These are phyloP conservation scores for Misopates orontium DNA, from an alignment of 257 asterid species.

Conservation along the genomic window DNA sequence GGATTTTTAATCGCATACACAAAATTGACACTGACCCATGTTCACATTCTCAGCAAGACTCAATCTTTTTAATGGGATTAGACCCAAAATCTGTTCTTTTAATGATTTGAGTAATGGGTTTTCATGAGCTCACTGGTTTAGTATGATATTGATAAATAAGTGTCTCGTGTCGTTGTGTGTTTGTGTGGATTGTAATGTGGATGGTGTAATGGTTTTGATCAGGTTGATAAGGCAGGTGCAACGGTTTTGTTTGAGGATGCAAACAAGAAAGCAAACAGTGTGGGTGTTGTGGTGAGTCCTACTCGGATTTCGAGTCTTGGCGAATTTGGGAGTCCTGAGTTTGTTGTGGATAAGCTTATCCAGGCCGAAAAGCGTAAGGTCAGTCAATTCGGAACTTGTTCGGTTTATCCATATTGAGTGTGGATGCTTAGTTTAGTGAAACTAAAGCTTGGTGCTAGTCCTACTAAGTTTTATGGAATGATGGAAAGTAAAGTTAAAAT, in stretches of 20 bases:
- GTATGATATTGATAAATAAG: neutral
- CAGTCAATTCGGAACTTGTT: constrained; percentile 7
- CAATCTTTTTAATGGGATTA: neutral
- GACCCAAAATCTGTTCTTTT: neutral
- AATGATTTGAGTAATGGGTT: neutral
- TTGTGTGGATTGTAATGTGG: constrained; percentile 14
- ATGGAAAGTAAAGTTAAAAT: neutral
- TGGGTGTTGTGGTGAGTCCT: constrained; percentile 86
- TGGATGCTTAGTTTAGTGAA: constrained; percentile 11
- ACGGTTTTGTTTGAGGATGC: constrained; percentile 73
- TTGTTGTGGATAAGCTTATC: constrained; percentile 85
- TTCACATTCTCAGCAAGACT: constrained; percentile 3
- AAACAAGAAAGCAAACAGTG: constrained; percentile 63
- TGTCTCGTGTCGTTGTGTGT: neutral
- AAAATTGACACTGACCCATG: neutral
- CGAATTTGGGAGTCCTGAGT: constrained; percentile 85
- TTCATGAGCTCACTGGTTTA: neutral
- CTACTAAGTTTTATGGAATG: neutral
- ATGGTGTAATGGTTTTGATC: constrained; percentile 20
- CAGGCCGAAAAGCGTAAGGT: constrained; percentile 91
- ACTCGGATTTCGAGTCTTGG: constrained; percentile 62
- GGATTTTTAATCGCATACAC: neutral
- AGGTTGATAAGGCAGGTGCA: constrained; percentile 97
- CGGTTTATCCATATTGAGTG: neutral
- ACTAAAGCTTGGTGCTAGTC: neutral